Percentiles rank a stretch among this genome's conserved stretches.
phyloP scores from a whole-genome alignment of 1,284 basidiomycete species.

The Marasmius sp. region DNA sequence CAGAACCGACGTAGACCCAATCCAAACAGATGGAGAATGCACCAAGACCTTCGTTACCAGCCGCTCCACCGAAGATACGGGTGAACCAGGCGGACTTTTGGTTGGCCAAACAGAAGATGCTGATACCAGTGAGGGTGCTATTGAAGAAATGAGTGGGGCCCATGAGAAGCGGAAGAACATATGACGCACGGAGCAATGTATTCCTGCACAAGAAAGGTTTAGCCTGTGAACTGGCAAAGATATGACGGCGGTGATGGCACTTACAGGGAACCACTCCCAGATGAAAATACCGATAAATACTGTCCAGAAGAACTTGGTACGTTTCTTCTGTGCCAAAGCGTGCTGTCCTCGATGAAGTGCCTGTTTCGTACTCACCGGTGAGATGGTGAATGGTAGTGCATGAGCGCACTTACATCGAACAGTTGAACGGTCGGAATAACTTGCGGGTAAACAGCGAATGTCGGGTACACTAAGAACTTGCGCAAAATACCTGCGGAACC shows the following conservation, averaged over 20 bases:
- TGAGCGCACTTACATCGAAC: conserved; percentile 35
- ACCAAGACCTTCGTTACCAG: conserved; percentile 1
- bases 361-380: not conserved
- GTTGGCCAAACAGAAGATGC: conserved; percentile 58
- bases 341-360: conserved; percentile 52
- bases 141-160: not conserved
- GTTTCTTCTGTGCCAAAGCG: conserved; percentile 49
- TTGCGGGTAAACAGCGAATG: conserved; percentile 42
- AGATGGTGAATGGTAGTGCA: too few relatives aligned
- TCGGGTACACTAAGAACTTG: conserved; percentile 43
- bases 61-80: conserved; percentile 49
- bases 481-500: conserved; percentile 30
- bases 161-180: too few relatives aligned
- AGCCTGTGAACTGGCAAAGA: conserved; percentile 14
- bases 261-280: conserved; percentile 51
- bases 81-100: conserved; percentile 54
- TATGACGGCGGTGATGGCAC: conserved; percentile 26
- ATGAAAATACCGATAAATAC: conserved; percentile 50
- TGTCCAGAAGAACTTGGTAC: conserved; percentile 58
- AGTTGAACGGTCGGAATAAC: conserved; percentile 48
- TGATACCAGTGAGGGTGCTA: conserved; percentile 52
- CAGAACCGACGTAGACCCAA: conserved; percentile 32
- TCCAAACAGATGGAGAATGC: conserved; percentile 27
- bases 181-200: conserved; percentile 15
- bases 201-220: conserved; percentile 9